Evolutionary conservation across 352 stramenopile genomes (phyloP).

Genomic region (Aphanomyces astaci): DNA sequence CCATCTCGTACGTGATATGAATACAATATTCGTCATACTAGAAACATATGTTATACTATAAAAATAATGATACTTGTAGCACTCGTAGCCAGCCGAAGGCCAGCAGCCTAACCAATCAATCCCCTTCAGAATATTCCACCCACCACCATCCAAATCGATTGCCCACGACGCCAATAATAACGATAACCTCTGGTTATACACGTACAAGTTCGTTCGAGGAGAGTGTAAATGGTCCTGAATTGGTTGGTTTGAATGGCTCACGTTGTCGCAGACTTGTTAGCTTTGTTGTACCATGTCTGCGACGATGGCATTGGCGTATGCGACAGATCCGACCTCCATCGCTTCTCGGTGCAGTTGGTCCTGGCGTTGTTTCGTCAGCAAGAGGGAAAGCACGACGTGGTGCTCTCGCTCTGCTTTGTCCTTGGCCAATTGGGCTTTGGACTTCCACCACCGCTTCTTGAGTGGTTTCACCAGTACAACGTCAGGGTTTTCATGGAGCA

Average conservation of each 20-base stretch:
- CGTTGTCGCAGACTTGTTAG: not conserved
- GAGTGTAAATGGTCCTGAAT: too few species aligned
- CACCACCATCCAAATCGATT: too few species aligned
- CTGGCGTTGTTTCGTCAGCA: slow-evolving; percentile 16
- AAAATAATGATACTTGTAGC: too few species aligned
- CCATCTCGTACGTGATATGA: not conserved
- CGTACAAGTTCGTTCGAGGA: too few species aligned
- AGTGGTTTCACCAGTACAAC: not conserved
- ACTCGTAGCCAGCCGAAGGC: too few species aligned
- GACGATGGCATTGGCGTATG: slow-evolving; percentile 15
- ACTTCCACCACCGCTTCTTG: slow-evolving; percentile 18
- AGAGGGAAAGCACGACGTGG: slow-evolving; percentile 8
- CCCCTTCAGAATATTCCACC: too few species aligned
- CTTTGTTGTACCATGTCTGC: not conserved
- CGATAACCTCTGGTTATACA: too few species aligned
- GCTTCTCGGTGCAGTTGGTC: slow-evolving; percentile 14
- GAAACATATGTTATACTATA: too few species aligned
- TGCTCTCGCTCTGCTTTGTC: slow-evolving; percentile 12
- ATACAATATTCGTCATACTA: too few species aligned
- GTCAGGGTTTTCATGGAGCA: slow-evolving; percentile 5
- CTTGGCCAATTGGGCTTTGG: slow-evolving; percentile 7
- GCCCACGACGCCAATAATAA: too few species aligned
- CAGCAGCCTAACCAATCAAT: too few species aligned
- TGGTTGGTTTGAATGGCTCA: too few species aligned
- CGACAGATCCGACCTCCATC: slow-evolving; percentile 9